phyloP scores from a whole-genome alignment of 495 filamentous ascomycete species.

The Staphylotrichum longicolle region DNA sequence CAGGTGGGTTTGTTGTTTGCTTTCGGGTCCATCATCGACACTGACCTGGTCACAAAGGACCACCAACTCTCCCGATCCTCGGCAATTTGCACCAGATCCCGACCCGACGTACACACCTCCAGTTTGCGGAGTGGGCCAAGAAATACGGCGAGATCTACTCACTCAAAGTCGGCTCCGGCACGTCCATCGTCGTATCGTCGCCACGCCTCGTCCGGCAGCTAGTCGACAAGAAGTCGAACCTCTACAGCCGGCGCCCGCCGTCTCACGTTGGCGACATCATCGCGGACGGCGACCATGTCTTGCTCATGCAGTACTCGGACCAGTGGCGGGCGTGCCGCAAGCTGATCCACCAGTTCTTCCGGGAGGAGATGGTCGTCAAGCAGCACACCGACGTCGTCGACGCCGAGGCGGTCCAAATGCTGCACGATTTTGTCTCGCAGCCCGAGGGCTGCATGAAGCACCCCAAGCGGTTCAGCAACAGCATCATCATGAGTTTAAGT shows the following conservation, averaged over 20 bases:
- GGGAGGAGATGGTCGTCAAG: constrained; percentile 2
- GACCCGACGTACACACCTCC: constrained; percentile 1
- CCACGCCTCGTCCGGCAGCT: constrained; percentile 8
- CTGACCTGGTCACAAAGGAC: background rate
- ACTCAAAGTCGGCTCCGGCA: background rate
- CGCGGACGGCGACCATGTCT: constrained; percentile 1
- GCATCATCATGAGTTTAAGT: constrained; percentile 10
- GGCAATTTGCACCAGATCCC: constrained; percentile 11
- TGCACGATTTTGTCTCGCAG: constrained; percentile 1
- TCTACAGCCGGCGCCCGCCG: constrained; percentile 1
- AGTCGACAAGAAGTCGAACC: constrained; percentile 13
- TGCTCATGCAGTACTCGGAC: constrained; percentile 8
- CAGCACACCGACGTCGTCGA: background rate
- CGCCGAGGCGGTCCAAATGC: constrained; percentile 8
- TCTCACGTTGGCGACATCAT: constrained; percentile 9
- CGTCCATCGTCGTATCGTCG: constrained; percentile 7
- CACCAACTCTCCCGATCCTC: background rate
- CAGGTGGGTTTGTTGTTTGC: background rate
- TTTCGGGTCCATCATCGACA: too few relatives aligned
- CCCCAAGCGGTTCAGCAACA: constrained; percentile 10
- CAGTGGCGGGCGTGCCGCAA: constrained; percentile 5
- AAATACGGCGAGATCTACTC: constrained; percentile 9
- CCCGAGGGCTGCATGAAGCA: constrained; percentile 7
- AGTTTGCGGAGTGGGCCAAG: constrained; percentile 3
- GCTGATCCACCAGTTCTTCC: constrained; percentile 5